Base-by-base conservation (phyloP, 768 basidiomycete genomes). In the Scleroderma citrinum region DNA sequence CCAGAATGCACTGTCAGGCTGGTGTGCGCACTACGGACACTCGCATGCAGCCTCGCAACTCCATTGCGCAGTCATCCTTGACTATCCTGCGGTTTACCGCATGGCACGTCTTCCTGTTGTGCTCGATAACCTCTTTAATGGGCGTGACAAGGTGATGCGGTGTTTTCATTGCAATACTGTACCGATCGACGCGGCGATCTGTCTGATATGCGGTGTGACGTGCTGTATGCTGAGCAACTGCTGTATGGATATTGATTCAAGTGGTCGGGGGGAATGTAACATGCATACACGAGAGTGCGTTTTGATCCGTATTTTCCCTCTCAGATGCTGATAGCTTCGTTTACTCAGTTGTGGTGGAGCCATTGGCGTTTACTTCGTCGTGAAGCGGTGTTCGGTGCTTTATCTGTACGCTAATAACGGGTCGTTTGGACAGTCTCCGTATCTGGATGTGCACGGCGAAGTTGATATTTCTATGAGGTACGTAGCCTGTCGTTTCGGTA, bases 201-300 rank as follows among this genome's bases (percentile, higher is more conserved):
- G 96, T 64, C 65, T 97, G 52, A 74, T 93, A 44, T 99, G 96
- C 56, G 96, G 96, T 0, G 72, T 81, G 42, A 82, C 85, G 13
- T 81, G 87, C 10, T 98, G 96, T 61, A 78, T 94, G 72, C 87
- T 92, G 63, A 91, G 90, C 56, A 85, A 93, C 53, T 99, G 96
- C 60, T 99, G 96, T 63, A 72, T 75, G 55, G 92, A 92, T 54
- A 58, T 66, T 44, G 76, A 72, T 16, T 72, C 76, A 14, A 71
- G 55, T 20, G 70, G 72, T 35, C 72, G 85, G 21, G 96, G 95
- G 24, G 95, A 99, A 61, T 97, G 94, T 65, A 99, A 97, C 63
- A 80, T 88, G 75, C 96, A 98, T 63, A 89, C 86, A 44, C 76
- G 92, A 77, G 87, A 90, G 95, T 96, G 61, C 62, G 92, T 83